Evolutionary conservation across 495 filamentous ascomycete species (phyloP), one percentile per base, ranked within the genome.

Genomic region (Podospora australis): DNA sequence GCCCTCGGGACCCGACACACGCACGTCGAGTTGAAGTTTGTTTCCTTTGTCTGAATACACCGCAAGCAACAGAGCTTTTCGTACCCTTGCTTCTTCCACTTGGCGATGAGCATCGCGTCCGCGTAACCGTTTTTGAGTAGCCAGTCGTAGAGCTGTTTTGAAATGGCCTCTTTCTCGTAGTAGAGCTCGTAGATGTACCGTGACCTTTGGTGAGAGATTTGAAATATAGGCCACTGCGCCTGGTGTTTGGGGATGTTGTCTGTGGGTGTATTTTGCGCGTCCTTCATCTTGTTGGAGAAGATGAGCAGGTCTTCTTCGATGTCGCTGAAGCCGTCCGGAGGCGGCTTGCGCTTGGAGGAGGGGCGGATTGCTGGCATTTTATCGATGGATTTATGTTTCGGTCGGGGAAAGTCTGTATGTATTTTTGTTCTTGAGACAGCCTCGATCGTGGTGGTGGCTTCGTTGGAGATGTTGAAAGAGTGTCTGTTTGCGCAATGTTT

Each of bases 31-130:
- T 92, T 94, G 74, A 97, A 97, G 66, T 97, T 97, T 19, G 91
- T 96, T 75, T 99, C 94, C 67, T 96, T 96, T 3, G 92, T 96
- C 64, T 99, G 92, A 46, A 99, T 89, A 68, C 92, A 99, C 52
- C 89, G 83, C 44, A 96, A 73, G 62, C 92, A 99, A 64, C 92
- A 99, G 6, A 98, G 69, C 84, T 97, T 96, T 70, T 97, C 92
- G 68, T 99, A 99, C 17, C 92, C 94, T 60, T 91, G 86, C 70
- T 97, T 99, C 78, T 99, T 99, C 92, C 92, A 99, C 70, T 99
- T 97, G 13, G 92, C 92, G 60, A 99, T 97, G 53, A 99, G 71
- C 65, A 85, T 90, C 16, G 86, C 79, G 71, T 99, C 92, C 8
- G 88, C 92, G 65, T 99, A 97, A 39, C 83, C 82, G 65, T 96